phyloP scores from a whole-genome alignment of 192 early-diverging fungal genomes.

The Tieghemiomyces parasiticus region DNA sequence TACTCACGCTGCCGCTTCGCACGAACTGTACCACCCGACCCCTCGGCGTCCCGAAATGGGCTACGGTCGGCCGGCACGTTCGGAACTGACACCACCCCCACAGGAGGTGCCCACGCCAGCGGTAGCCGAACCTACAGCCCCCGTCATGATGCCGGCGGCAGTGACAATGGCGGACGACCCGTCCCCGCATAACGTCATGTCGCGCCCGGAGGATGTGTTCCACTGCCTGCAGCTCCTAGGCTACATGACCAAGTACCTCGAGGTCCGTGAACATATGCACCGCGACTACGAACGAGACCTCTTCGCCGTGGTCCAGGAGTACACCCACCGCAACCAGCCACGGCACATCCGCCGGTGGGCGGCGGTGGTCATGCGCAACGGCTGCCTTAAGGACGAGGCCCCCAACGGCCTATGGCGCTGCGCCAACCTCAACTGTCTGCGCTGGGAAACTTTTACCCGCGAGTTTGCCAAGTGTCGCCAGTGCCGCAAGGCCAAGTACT shows the following conservation, averaged over 20 bases:
- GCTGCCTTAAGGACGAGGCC: conserved; percentile 58
- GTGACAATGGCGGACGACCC: conserved; percentile 10
- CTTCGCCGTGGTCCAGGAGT: conserved; percentile 65
- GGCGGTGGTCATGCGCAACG: conserved; percentile 64
- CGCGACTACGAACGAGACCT: conserved; percentile 32
- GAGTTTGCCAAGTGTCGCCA: conserved; percentile 79
- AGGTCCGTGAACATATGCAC: conserved; percentile 45
- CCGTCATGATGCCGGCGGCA: too few species aligned
- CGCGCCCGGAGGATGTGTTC: conserved; percentile 67
- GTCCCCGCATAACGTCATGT: conserved; percentile 34
- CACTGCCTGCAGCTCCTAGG: conserved; percentile 73
- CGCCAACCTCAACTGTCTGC: conserved; percentile 61
- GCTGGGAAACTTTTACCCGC: conserved; percentile 53
- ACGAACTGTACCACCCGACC: too few species aligned
- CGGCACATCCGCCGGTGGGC: conserved; percentile 58
- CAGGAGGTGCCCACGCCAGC: conserved; percentile 14
- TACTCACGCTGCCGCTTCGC: too few species aligned
- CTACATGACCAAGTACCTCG: conserved; percentile 79
- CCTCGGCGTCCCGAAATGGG: too few species aligned
- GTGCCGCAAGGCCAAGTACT: conserved; percentile 80
- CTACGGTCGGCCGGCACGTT: conserved; percentile 23
- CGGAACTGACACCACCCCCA: conserved; percentile 20
- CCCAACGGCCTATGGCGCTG: conserved; percentile 59
- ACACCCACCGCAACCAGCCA: conserved; percentile 48
- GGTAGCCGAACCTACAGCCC: too few species aligned